Evolutionary conservation across 768 basidiomycete genomes (phyloP).

Genomic region (Pleurotus tuoliensis): DNA sequence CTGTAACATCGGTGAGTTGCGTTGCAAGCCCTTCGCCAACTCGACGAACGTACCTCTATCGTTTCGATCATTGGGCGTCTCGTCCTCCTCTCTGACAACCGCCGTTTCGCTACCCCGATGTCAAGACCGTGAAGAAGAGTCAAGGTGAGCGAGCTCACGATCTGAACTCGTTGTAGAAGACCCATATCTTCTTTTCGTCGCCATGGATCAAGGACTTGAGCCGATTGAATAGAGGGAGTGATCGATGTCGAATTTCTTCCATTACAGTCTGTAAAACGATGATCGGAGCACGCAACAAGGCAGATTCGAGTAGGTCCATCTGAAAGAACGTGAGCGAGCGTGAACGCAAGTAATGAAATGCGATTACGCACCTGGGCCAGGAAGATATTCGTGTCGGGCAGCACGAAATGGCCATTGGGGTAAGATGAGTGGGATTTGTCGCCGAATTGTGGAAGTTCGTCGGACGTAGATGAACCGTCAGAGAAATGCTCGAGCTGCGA

Average conservation of each 20-base stretch:
- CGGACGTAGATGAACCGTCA: conserved; percentile 18
- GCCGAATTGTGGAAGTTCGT: conserved; percentile 56
- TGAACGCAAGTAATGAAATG: neutral
- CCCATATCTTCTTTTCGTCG: conserved; percentile 83
- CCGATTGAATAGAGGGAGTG: conserved; percentile 88
- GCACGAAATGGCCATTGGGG: conserved; percentile 70
- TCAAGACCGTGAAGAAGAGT: neutral
- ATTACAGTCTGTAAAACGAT: conserved; percentile 93
- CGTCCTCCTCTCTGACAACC: conserved; percentile 68
- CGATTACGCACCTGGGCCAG: conserved; percentile 67
- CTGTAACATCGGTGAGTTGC: conserved; percentile 31
- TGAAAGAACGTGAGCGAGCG: conserved; percentile 22
- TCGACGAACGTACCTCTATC: conserved; percentile 69
- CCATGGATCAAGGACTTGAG: conserved; percentile 79
- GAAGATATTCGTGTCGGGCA: conserved; percentile 96
- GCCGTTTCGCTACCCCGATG: conserved; percentile 63
- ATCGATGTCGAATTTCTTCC: conserved; percentile 94
- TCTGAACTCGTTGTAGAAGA: conserved; percentile 85
- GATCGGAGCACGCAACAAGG: conserved; percentile 70
- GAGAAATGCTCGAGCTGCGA: conserved; percentile 5
- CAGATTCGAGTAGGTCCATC: conserved; percentile 93
- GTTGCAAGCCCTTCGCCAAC: neutral
- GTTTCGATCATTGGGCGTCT: conserved; percentile 91
- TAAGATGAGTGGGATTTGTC: conserved; percentile 52
- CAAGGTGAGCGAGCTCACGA: conserved; percentile 47